Evolutionary conservation across 352 stramenopile species (phyloP), one percentile per base, ranked within the genome.

Genomic region (Pythium periplocum): DNA sequence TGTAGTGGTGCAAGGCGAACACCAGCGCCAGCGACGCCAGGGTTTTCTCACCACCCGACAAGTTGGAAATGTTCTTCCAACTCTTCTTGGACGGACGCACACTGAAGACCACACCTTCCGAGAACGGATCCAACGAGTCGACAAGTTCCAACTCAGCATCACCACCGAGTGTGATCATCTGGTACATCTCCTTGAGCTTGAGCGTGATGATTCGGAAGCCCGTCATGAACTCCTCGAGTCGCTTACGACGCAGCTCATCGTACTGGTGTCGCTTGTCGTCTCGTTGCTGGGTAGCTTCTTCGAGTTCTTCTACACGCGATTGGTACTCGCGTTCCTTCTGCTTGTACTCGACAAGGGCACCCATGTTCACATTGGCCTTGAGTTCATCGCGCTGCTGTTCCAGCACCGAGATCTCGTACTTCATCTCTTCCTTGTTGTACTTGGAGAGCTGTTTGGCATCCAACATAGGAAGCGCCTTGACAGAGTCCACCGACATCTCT

Each of bases 121-220:
- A 98, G 76, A 99, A 99, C 38, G 98, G 98, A 75, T 99, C 97
- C 43, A 99, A 68, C 4, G 95, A 99, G 66, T 99, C 97, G 6
- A 99, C 96, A 17, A 99, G 90, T 64, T 99, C 97, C 17, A 99
- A 70, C 66, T 99, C 97, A 4, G 98, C 98, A 73, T 99, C 97
- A 36, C 94, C 94, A 34, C 94, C 94, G 7, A 98, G 75, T 6
- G 93, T 98, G 60, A 98, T 97, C 94, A 99, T 98, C 74, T 99
- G 96, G 64, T 99, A 99, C 97, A 99, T 99, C 64, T 99, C 98
- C 80, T 99, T 99, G 17, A 99, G 79, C 68, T 99, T 99, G 40
- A 99, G 81, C 33, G 97, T 99, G 73, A 99, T 99, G 26, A 82
- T 68, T 34, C 91, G 92, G 73, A 99, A 99, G 6, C 98, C 98